Conservation (phyloP, 1,139 yeast genomes). For the Sugiyamaella novakii region DNA sequence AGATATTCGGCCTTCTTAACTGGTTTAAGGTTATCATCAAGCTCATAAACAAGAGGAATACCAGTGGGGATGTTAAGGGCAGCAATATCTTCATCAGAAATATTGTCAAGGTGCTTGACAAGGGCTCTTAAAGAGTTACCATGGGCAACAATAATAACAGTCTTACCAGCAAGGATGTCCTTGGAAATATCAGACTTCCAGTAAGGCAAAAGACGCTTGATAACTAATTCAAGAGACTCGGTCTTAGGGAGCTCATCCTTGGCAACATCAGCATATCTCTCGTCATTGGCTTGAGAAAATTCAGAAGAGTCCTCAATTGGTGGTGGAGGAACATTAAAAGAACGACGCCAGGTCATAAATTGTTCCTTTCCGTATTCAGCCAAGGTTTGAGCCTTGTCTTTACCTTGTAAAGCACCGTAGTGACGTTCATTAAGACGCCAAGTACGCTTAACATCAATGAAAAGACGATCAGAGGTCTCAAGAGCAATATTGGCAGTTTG, state of each 20-base stretch:
- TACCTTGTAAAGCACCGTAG: conserved; percentile 98
- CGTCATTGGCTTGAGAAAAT: conserved; percentile 84
- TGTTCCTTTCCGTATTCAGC: conserved; percentile 87
- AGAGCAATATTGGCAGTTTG: conserved; percentile 97
- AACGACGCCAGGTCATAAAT: conserved; percentile 98
- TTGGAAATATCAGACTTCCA: conserved; percentile 93
- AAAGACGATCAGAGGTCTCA: conserved; percentile 84
- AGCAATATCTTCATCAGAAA: conserved; percentile 91
- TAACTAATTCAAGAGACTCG: conserved; percentile 92
- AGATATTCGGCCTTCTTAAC: conserved; percentile 92
- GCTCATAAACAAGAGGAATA: conserved; percentile 96
- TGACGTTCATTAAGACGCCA: conserved; percentile 99
- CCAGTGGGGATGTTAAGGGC: conserved; percentile 98
- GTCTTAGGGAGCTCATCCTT: conserved; percentile 88
- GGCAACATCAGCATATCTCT: conserved; percentile 80
- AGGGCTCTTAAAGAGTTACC: conserved; percentile 98
- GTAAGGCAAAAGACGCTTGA: conserved; percentile 96
- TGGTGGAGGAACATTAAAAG: conserved; percentile 97
- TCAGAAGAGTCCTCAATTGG: conserved; percentile 72
- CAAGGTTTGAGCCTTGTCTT: conserved; percentile 93
- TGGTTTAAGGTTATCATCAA: conserved; percentile 85
- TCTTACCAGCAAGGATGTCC: conserved; percentile 83
- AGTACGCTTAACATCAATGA: conserved; percentile 89
- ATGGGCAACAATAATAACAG: conserved; percentile 94
- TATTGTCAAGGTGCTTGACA: conserved; percentile 93